phyloP scores from a whole-genome alignment of 495 filamentous ascomycete species.

The Hapsidospora chrysogenum region DNA sequence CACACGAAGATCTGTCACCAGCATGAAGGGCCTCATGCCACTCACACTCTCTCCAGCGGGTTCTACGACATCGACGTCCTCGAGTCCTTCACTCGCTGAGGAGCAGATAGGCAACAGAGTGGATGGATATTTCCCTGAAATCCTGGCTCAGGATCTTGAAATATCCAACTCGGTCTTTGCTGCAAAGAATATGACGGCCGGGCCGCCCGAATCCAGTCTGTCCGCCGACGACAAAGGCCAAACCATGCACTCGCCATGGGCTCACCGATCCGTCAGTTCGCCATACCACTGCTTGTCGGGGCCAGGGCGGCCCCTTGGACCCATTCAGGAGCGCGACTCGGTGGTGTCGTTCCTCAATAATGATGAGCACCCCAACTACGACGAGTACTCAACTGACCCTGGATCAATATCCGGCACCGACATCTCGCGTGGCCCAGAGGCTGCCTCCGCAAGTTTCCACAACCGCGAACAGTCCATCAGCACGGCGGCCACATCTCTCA shows the following conservation, averaged over 20 bases:
- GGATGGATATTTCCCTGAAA: constrained; percentile 24
- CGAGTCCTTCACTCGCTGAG: background rate
- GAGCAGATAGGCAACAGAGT: constrained; percentile 1
- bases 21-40: constrained; percentile 9
- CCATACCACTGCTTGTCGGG: background rate
- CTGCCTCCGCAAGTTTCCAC: constrained; percentile 10
- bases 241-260: background rate
- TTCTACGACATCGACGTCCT: constrained; percentile 1
- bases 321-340: constrained; percentile 7
- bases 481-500: constrained; percentile 16
- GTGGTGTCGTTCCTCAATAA: constrained; percentile 2
- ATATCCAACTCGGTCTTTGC: constrained; percentile 18
- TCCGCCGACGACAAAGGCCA: background rate
- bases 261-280: background rate
- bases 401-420: constrained; percentile 11
- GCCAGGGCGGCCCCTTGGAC: background rate
- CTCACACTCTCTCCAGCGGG: constrained; percentile 3
- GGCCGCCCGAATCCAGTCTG: constrained; percentile 8
- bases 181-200: constrained; percentile 24
- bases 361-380: background rate
- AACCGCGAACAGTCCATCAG: constrained; percentile 17
- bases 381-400: constrained; percentile 2
- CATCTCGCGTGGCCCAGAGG: constrained; percentile 9
- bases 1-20: constrained; percentile 6
- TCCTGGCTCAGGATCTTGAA: constrained; percentile 25